phyloP scores from a whole-genome alignment of 1,284 basidiomycete genomes.

The Rhodotorula sp. region DNA sequence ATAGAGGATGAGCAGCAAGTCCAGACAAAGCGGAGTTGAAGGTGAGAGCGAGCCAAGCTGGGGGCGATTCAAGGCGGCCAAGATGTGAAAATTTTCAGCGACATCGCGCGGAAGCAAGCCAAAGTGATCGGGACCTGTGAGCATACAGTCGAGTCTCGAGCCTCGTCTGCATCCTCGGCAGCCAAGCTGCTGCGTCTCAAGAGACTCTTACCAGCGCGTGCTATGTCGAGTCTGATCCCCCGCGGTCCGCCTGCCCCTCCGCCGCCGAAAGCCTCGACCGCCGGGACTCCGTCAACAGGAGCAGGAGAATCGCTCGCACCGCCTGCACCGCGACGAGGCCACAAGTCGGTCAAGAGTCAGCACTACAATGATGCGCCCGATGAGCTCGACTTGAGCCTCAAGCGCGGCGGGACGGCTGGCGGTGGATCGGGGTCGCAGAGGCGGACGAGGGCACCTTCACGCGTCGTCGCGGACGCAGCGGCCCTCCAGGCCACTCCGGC shows the following conservation, averaged over 20 bases:
- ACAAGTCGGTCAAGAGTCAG: conserved; percentile 3
- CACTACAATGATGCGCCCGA: conserved; percentile 17
- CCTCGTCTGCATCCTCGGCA: background rate
- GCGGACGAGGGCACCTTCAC: conserved; percentile 4
- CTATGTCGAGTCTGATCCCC: background rate
- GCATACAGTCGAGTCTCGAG: background rate
- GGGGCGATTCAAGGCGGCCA: too few species aligned
- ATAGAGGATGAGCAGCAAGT: too few species aligned
- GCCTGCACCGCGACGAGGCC: background rate
- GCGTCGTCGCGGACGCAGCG: conserved; percentile 3
- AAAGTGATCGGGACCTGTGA: background rate
- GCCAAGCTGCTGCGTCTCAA: background rate
- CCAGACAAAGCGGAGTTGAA: too few species aligned
- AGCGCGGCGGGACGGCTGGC: background rate
- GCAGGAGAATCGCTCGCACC: background rate
- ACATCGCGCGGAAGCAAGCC: background rate
- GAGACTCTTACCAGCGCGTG: background rate
- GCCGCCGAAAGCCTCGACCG: background rate
- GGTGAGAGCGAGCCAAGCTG: too few species aligned
- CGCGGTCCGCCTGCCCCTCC: background rate
- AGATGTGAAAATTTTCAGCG: too few species aligned
- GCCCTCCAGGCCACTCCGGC: background rate
- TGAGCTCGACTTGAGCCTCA: conserved; percentile 1
- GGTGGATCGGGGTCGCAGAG: background rate
- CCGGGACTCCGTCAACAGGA: background rate